A percentile compares a stretch with the other conserved stretches of the same genome.
Conservation (phyloP, 2,329 filamentous ascomycete species). For the Aspergillus transmontanensis region DNA sequence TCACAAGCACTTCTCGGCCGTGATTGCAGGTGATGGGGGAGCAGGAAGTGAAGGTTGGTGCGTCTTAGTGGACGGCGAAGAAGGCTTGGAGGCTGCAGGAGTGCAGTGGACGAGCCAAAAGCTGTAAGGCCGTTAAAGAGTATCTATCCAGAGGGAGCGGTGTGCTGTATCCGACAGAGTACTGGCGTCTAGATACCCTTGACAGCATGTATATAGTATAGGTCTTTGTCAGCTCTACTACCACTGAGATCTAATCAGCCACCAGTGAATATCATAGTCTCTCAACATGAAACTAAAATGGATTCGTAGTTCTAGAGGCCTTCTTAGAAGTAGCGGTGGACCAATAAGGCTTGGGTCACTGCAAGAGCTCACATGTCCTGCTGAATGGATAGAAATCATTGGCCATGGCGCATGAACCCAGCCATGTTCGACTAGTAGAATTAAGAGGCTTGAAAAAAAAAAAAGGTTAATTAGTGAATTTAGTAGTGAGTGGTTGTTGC, state of each 20-base stretch:
- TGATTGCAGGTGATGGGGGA: constrained; percentile 67
- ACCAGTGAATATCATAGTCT: neutral
- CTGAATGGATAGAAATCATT: neutral
- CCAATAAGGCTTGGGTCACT: neutral
- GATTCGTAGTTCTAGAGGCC: neutral
- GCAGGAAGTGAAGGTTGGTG: constrained; percentile 78
- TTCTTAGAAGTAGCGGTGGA: neutral
- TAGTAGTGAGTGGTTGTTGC: neutral
- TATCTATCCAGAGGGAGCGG: neutral
- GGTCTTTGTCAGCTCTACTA: neutral
- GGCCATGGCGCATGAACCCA: neutral
- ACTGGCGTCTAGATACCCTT: neutral
- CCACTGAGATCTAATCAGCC: too few relatives aligned
- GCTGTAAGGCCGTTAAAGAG: constrained; percentile 29
- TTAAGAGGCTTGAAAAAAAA: too few relatives aligned
- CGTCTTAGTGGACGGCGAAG: constrained; percentile 81
- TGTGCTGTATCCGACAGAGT: neutral
- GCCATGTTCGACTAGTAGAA: neutral
- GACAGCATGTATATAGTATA: neutral
- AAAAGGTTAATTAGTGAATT: too few relatives aligned
- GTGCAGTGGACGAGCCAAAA: constrained; percentile 50
- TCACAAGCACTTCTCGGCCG: constrained; percentile 67
- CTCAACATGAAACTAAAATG: neutral
- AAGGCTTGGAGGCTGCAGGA: constrained; percentile 57
- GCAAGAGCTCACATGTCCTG: neutral